Evolutionary conservation across 371 early-diverging fungal genomes (phyloP).

Genomic region (Sporodiniella umbellata): DNA sequence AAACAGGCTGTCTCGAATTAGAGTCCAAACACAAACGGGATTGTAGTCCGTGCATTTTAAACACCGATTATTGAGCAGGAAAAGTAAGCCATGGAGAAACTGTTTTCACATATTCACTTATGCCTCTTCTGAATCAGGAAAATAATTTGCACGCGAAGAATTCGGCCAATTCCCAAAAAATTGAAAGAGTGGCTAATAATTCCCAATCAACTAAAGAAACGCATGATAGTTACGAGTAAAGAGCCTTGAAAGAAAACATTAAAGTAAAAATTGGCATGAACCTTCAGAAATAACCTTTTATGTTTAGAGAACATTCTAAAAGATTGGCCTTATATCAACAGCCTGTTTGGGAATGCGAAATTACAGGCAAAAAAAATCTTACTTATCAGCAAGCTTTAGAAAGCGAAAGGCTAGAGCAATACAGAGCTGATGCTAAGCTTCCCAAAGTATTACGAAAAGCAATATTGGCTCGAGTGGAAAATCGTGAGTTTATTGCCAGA

Average conservation of each 20-base stretch:
- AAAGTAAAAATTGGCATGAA: not conserved
- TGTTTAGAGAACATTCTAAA: slow-evolving; percentile 65
- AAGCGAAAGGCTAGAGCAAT: slow-evolving; percentile 62
- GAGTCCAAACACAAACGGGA: no score
- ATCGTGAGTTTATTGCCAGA: slow-evolving; percentile 65
- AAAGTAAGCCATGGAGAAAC: no score
- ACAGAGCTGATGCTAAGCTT: slow-evolving; percentile 55
- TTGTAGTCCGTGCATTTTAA: no score
- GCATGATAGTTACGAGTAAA: slow-evolving; percentile 80
- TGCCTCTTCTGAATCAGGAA: slow-evolving; percentile 43
- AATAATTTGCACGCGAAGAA: slow-evolving; percentile 28
- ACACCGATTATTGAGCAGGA: no score
- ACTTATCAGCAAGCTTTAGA: slow-evolving; percentile 84
- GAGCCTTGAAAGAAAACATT: no score
- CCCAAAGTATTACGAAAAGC: slow-evolving; percentile 59
- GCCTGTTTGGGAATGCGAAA: slow-evolving; percentile 75
- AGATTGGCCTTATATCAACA: slow-evolving; percentile 69
- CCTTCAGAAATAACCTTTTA: not conserved
- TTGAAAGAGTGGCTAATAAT: slow-evolving; percentile 67
- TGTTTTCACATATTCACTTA: no score
- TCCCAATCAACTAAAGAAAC: slow-evolving; percentile 85
- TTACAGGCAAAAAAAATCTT: slow-evolving; percentile 67
- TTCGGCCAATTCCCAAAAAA: slow-evolving; percentile 35
- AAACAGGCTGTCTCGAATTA: no score
- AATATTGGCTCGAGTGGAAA: slow-evolving; percentile 61